Evolutionary conservation across 2,329 filamentous ascomycete species (phyloP), one percentile per base, ranked within the genome.

Genomic region (Exutisphaerella laricina): DNA sequence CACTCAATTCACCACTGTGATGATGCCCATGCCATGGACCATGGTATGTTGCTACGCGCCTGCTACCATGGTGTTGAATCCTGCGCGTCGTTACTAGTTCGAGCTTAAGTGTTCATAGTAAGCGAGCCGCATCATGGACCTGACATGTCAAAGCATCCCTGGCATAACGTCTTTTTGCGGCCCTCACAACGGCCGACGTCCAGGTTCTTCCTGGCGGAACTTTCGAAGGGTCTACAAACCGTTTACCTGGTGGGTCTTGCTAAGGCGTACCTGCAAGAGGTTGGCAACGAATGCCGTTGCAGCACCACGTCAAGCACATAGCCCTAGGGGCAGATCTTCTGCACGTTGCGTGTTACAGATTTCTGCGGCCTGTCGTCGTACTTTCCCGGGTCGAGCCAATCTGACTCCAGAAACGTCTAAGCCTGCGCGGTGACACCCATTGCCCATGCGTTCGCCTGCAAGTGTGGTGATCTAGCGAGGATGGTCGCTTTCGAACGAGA

Each of bases 221-320:
- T 32, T 22, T 39, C 35, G 28, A 39, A 34, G 30, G 44, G 37
- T 39, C 32, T 41, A 31, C 41, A 23, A 32, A 43, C 33, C 38
- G 23, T 36, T 23, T 38, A 39, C 42, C 21, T 22, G 30, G 43
- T 45, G 56, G 49, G 48, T 46, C 49, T 42, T 17, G 30, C 47
- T 48, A 52, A 50, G 37, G 29, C 39, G 55, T 57, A 51, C 55
- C 54, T 58, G 55, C 55, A 57, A 45, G 43, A 35, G 41, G 39
- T 31, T 39, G 36, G 40, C 48, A 39, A 48, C 56, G 49, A 56
- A 57, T 55, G 43, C 43, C 40, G 43, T 49, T 45, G 40, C 52
- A 41, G 32, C 32, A 41, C 38, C 40, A 45, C 43, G 48, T 51
- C 45, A 48, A 41, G 46, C 23, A 33, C 32, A 16, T 22, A 33